Base-by-base conservation (phyloP, 306 rosid species). In the Lathyrus tuberosus region DNA sequence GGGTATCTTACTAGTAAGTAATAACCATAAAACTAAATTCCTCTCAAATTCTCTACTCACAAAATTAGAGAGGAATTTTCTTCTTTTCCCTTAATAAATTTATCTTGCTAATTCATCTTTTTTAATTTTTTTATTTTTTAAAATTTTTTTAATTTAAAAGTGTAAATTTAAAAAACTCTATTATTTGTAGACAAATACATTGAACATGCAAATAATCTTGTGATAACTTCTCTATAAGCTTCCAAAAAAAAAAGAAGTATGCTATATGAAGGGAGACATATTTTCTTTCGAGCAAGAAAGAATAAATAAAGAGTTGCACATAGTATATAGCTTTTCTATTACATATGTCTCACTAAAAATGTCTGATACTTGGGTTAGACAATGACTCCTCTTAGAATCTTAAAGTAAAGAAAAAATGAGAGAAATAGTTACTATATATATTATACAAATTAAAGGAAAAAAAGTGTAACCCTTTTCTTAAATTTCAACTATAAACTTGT, bases 221-320 rank as follows among this genome's bases (percentile, higher is more conserved):
- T 35, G 15, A 42, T 42, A 42, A 16, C 12, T 48, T 48, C 53
- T 15, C 5, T 13, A 30, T 7, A 65, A 81, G 75, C 71, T 59
- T 48, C 63, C 47, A 16, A 33, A 56, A 64, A 31, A 57, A 61
- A 69, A 40, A 57, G 67, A 69, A 53, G 5, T 17, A 52, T 30
- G 13, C 9, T 48, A 67, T 48, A 67, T 38, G 71, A 68, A 11
- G 56, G 8, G 56, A 78, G 74, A 70, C 74, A 78, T 66, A 71
- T 42, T 51, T 49, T 56, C 44, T 35, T 20, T 57, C 51, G 31
- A 43, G 69, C 69, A 74, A 74, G 52, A 43, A 65, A 79, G 84
- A 76, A 82, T 73, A 76, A 72, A 84, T 75, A 79, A 73, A 84
- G 82, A 37, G 69, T 61, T 42, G 46, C 18, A 54, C 5, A 26